Evolutionary conservation across 2,329 filamentous ascomycete genomes (phyloP), one percentile per base, ranked within the genome.

Genomic region (Diaporthe capsici): DNA sequence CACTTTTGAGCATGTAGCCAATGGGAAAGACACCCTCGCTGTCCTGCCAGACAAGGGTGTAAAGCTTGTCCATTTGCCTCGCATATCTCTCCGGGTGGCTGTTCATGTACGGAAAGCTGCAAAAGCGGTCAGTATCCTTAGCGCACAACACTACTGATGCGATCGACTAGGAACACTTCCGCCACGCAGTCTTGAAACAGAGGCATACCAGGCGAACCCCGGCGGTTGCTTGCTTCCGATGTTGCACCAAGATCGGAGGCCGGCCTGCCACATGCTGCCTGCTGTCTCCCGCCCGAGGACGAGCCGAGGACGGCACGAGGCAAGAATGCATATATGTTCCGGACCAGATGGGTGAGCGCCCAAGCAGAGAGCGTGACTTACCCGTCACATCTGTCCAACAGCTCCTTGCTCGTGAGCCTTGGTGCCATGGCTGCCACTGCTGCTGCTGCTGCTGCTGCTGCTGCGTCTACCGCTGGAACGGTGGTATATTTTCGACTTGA

Each of bases 61-160:
- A 94, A 77, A 98, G 88, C 37, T 87, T 88, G 80, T 92, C 89
- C 75, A 91, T 84, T 77, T 90, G 84, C 58, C 86, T 83, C 60
- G 88, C 85, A 83, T 93, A 91, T 70, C 86, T 86, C 75, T 88
- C 82, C 13, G 90, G 88, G 78, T 92, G 86, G 73, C 87, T 88
- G 74, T 93, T 88, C 74, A 90, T 88, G 84, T 97, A 95, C 1
- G 95, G 95, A 81, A 98, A 98, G 81, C 94, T 96, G 80, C 70
- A 39, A 42, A 49, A n/a, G 58, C 31, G 25, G 28, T 61, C 72
- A 75, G 68, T 47, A 34, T 55, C 25, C 44, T 76, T 31, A 76
- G 73, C 75, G 42, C 49, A 37, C 63, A 47, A 65, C 34, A 51
- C 25, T 57, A 17, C 47, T 37, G 51, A 49, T 61, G 28, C 28